Conservation (phyloP, 305 asterid genomes). For the Stenogyne calaminthoides region DNA sequence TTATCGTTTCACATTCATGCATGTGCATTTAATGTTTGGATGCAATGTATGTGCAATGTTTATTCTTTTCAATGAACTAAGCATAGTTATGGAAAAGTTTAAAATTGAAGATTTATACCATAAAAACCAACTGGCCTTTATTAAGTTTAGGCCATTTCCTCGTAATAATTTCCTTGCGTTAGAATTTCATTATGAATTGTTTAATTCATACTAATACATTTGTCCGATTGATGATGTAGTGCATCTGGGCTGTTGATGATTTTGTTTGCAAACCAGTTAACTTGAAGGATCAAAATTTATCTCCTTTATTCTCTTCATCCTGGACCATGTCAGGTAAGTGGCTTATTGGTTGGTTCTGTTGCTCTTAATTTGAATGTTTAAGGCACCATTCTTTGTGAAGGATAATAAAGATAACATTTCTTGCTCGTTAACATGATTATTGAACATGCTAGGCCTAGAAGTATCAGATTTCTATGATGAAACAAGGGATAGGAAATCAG, state of each 20-base stretch:
- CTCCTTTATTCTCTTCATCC: constrained; percentile 38
- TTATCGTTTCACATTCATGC: neutral
- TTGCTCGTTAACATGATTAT: constrained; percentile 3
- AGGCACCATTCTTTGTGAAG: neutral
- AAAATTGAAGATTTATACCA: neutral
- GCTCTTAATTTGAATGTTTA: neutral
- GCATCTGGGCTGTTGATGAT: constrained; percentile 33
- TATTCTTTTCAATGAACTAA: neutral
- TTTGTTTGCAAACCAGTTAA: constrained; percentile 29
- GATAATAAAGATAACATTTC: neutral
- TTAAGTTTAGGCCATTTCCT: constrained; percentile 2
- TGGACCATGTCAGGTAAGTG: constrained; percentile 55
- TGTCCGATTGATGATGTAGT: constrained; percentile 34
- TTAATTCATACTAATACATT: constrained; percentile 18
- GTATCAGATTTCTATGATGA: constrained; percentile 63
- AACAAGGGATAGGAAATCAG: constrained; percentile 79
- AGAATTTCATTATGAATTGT: constrained; percentile 4
- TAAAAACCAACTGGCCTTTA: neutral
- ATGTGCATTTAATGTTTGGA: neutral
- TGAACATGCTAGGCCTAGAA: constrained; percentile 42
- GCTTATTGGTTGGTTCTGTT: constrained; percentile 12
- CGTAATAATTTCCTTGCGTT: neutral
- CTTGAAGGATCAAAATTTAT: constrained; percentile 33
- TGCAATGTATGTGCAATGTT: neutral
- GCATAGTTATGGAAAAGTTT: neutral